Evolutionary conservation across 768 basidiomycete genomes (phyloP).

Genomic region (Tricholoma terreum): DNA sequence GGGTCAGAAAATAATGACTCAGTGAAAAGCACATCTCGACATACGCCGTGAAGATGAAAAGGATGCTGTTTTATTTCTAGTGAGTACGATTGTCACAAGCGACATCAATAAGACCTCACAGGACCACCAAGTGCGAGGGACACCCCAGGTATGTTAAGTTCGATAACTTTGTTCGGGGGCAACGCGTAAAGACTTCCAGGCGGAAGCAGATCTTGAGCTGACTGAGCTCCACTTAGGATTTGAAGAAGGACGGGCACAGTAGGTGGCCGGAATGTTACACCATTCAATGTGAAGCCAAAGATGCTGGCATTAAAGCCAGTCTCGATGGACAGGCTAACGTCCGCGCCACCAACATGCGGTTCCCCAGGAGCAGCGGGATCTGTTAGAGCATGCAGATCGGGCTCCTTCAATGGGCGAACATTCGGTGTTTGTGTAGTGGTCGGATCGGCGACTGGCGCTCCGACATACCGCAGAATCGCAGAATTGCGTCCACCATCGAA

Average conservation of each 20-base stretch:
- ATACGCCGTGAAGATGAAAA: constrained; percentile 29
- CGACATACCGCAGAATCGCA: constrained; percentile 43
- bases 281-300: constrained; percentile 27
- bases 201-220: constrained; percentile 9
- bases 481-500: no score
- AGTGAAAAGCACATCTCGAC: neutral
- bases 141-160: constrained; percentile 35
- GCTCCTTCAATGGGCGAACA: no score
- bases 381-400: neutral
- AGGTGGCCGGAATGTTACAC: constrained; percentile 23
- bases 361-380: constrained; percentile 8
- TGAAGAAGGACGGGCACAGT: constrained; percentile 19
- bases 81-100: no score
- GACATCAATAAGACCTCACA: constrained; percentile 12
- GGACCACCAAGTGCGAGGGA: neutral
- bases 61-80: no score
- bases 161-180: constrained; percentile 42
- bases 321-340: neutral
- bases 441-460: no score
- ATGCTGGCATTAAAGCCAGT: neutral
- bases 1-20: neutral
- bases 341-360: constrained; percentile 24
- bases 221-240: constrained; percentile 42
- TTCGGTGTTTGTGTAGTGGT: no score
- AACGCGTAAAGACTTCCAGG: constrained; percentile 40